Evolutionary conservation across 257 asterid species (phyloP).

Genomic region (Anisodus acutangulus): DNA sequence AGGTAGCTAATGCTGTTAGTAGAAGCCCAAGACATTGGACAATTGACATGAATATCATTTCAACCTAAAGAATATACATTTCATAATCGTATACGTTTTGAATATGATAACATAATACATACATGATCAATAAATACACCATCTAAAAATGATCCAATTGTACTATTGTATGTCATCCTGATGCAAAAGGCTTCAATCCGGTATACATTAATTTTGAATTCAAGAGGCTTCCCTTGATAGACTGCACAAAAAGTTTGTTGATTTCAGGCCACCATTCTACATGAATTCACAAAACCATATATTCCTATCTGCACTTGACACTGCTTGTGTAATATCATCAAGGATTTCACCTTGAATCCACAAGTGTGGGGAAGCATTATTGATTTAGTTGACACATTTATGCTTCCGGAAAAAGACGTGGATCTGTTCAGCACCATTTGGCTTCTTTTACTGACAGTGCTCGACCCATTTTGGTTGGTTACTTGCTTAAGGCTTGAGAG

Average conservation of each 20-base stretch:
- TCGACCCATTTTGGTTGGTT: slow-evolving; percentile 42
- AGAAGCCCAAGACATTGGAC: background rate
- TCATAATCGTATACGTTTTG: background rate
- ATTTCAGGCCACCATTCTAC: slow-evolving; percentile 50
- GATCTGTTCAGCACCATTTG: slow-evolving; percentile 50
- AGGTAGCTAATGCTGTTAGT: background rate
- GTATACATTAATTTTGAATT: background rate
- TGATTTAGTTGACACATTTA: slow-evolving; percentile 42
- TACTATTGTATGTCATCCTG: slow-evolving; percentile 7
- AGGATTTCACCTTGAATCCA: slow-evolving; percentile 41
- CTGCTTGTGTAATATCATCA: slow-evolving; percentile 38
- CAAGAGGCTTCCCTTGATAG: slow-evolving; percentile 21
- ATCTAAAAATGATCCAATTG: slow-evolving; percentile 8
- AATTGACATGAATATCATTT: background rate
- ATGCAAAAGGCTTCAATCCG: slow-evolving; percentile 11
- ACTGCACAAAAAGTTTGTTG: slow-evolving; percentile 1
- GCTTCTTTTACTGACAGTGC: slow-evolving; percentile 36
- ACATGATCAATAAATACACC: background rate
- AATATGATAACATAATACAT: slow-evolving; percentile 1
- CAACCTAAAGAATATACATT: background rate
- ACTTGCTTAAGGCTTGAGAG: slow-evolving; percentile 36
- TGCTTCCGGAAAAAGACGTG: slow-evolving; percentile 42
- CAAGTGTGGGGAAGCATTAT: slow-evolving; percentile 39
- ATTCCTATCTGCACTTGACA: slow-evolving; percentile 40
- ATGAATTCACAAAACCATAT: slow-evolving; percentile 44